Percentiles rank a stretch among this genome's conserved stretches.
These are phyloP conservation scores for Beta lomatogona DNA, from an alignment of 179 eudicot species.

Conservation along the genomic window DNA sequence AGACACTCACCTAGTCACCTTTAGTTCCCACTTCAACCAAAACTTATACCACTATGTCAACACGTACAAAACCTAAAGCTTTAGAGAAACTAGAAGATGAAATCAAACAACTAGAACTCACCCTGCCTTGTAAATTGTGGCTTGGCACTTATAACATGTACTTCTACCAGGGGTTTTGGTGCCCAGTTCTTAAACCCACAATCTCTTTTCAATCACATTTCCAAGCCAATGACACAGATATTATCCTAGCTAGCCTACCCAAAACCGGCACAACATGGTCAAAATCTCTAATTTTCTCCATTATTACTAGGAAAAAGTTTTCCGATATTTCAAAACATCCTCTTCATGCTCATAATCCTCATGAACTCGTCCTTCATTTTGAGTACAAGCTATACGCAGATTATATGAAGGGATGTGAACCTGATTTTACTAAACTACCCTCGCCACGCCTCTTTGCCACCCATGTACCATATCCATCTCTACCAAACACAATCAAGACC, in stretches of 20 bases:
- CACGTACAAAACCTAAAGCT: not conserved
- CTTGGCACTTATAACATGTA: not conserved
- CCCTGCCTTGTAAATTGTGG: not conserved
- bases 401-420: not conserved
- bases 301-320: too few relatives aligned
- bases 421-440: not conserved
- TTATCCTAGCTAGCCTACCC: slow-evolving; percentile 34
- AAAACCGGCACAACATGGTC: slow-evolving; percentile 50
- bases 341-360: not conserved
- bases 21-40: not conserved
- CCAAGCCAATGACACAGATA: slow-evolving; percentile 33
- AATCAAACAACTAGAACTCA: not conserved
- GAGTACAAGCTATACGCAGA: not conserved
- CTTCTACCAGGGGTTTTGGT: slow-evolving; percentile 2
- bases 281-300: slow-evolving; percentile 26
- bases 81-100: not conserved
- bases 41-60: not conserved
- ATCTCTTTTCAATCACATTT: slow-evolving; percentile 22
- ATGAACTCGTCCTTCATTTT: not conserved
- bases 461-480: not conserved
- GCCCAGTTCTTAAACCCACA: not conserved
- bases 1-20: slow-evolving; percentile 25
- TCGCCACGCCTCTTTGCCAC: slow-evolving; percentile 1
- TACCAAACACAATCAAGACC: not conserved
- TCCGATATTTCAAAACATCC: not conserved